phyloP scores from a whole-genome alignment of 306 rosid genomes.

The Herpetospermum pedunculosum region DNA sequence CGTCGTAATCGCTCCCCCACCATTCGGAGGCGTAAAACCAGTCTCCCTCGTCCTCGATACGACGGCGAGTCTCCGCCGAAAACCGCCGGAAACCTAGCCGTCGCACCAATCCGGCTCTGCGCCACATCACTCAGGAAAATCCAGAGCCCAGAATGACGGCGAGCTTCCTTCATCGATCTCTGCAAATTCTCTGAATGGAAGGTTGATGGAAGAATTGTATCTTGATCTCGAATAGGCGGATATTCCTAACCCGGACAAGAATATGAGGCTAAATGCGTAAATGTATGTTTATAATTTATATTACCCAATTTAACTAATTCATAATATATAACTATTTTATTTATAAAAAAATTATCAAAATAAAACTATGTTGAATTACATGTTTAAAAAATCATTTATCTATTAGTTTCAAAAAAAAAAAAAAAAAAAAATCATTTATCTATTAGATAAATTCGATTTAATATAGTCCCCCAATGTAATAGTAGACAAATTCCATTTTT shows the following conservation, averaged over 20 bases:
- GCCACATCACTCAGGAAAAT: conserved; percentile 30
- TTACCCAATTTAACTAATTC: not conserved
- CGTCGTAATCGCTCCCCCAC: conserved; percentile 56
- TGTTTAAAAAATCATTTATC: too few species aligned
- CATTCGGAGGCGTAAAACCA: conserved; percentile 88
- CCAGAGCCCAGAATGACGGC: conserved; percentile 3
- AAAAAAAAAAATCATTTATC: too few species aligned
- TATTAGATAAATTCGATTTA: too few species aligned
- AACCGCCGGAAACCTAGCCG: conserved; percentile 34
- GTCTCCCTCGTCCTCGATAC: conserved; percentile 66
- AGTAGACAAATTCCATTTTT: too few species aligned
- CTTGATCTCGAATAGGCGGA: not conserved
- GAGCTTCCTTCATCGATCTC: not conserved
- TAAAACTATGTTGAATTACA: too few species aligned
- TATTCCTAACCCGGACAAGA: conserved; percentile 3
- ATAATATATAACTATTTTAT: too few species aligned
- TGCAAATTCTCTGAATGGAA: not conserved
- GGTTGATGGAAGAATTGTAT: not conserved
- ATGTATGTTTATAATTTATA: not conserved
- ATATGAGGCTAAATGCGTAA: not conserved
- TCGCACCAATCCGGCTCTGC: conserved; percentile 14
- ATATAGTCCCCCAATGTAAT: too few species aligned
- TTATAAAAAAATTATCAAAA: too few species aligned
- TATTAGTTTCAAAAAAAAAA: too few species aligned
- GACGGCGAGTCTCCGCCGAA: conserved; percentile 42